Evolutionary conservation across 2,329 filamentous ascomycete genomes (phyloP).

Genomic region (Albophoma yamanashiensis): DNA sequence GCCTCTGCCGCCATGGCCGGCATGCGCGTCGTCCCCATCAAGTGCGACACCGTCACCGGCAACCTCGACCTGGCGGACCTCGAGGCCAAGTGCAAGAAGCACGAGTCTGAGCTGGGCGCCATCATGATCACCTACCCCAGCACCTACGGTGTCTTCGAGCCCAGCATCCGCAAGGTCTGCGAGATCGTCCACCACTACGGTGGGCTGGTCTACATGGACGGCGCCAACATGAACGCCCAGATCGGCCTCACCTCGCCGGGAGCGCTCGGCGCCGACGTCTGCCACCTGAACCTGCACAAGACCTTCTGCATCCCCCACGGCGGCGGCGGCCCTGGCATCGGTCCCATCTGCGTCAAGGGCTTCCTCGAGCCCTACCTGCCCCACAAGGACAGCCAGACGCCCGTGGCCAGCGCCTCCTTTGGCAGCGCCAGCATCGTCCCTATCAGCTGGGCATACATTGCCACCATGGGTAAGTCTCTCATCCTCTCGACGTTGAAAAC

Average conservation of each 20-base stretch:
- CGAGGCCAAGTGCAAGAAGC: constrained; percentile 78
- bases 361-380: constrained; percentile 64
- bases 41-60: constrained; percentile 77
- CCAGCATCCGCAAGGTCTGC: constrained; percentile 75
- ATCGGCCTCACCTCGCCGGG: constrained; percentile 92
- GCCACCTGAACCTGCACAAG: constrained; percentile 96
- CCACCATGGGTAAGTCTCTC: constrained; percentile 64
- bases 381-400: constrained; percentile 28
- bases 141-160: constrained; percentile 92
- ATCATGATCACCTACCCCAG: constrained; percentile 98
- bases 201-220: constrained; percentile 97
- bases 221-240: constrained; percentile 97
- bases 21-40: constrained; percentile 87
- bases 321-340: constrained; percentile 85
- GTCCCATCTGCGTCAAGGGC: constrained; percentile 82
- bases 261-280: constrained; percentile 91
- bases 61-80: constrained; percentile 85
- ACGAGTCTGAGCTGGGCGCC: constrained; percentile 74
- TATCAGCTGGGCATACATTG: constrained; percentile 92
- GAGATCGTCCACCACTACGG: constrained; percentile 77
- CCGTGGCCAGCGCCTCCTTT: constrained; percentile 73
- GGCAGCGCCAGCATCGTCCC: constrained; percentile 87
- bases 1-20: constrained; percentile 93
- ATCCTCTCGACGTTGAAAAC: not conserved
- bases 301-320: constrained; percentile 98